phyloP scores from a whole-genome alignment of 2,329 filamentous ascomycete species.

The Fusarium coicis region DNA sequence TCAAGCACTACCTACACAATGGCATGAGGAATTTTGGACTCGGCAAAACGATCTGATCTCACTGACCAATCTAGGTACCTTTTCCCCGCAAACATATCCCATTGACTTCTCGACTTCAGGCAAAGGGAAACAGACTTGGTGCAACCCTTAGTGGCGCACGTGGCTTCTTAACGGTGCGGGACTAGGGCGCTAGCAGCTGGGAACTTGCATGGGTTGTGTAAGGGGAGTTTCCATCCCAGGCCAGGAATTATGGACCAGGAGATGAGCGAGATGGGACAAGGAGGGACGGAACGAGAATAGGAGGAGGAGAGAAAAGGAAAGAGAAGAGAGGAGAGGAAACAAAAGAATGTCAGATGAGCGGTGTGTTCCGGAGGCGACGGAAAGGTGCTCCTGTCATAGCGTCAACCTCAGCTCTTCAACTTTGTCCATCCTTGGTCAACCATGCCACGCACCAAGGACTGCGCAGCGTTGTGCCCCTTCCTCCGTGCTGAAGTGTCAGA shows the following conservation, averaged over 20 bases:
- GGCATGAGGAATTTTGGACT: slow-evolving; percentile 27
- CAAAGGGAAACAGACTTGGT: slow-evolving; percentile 19
- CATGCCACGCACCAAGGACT: not conserved
- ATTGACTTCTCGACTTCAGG: slow-evolving; percentile 18
- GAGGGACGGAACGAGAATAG: slow-evolving; percentile 1
- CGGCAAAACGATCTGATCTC: slow-evolving; percentile 39
- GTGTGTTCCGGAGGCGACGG: slow-evolving; percentile 26
- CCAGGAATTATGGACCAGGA: slow-evolving; percentile 8
- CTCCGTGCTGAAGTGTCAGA: slow-evolving; percentile 21
- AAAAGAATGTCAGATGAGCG: slow-evolving; percentile 31
- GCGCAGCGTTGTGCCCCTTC: not conserved
- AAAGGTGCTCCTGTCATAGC: slow-evolving; percentile 26
- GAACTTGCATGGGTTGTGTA: slow-evolving; percentile 34
- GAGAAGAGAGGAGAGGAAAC: slow-evolving; percentile 20
- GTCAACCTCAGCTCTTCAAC: slow-evolving; percentile 25
- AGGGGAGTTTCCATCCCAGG: slow-evolving; percentile 17
- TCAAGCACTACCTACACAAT: slow-evolving; percentile 15
- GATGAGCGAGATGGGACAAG: slow-evolving; percentile 10
- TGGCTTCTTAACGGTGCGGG: slow-evolving; percentile 46
- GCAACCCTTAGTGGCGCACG: slow-evolving; percentile 44
- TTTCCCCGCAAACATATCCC: slow-evolving; percentile 39
- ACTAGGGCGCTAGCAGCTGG: slow-evolving; percentile 39
- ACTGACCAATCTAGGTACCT: slow-evolving; percentile 30
- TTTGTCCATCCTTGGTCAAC: slow-evolving; percentile 1
- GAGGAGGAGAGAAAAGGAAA: slow-evolving; percentile 7